These are phyloP conservation scores for Phylloporus rhodoxanthus DNA, from an alignment of 768 basidiomycete genomes.

Conservation along the genomic window DNA sequence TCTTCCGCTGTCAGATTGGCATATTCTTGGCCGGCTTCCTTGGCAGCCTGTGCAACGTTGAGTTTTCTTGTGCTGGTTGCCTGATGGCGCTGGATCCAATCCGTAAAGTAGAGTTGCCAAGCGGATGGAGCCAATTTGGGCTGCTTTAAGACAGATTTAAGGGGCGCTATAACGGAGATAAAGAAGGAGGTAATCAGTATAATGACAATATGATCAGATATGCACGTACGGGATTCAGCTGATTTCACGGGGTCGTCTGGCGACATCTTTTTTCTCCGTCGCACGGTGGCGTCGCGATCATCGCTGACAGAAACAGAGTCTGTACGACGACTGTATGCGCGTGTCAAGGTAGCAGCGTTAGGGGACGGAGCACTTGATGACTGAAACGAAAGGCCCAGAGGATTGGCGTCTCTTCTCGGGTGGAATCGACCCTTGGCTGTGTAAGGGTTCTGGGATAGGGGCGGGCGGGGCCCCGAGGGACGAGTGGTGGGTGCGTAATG, in stretches of 20 bases:
- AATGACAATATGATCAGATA: conserved; percentile 26
- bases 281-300: conserved; percentile 70
- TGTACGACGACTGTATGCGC: conserved; percentile 61
- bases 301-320: conserved; percentile 57
- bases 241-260: conserved; percentile 35
- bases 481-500: conserved; percentile 41
- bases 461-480: conserved; percentile 44
- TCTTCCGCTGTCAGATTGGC: conserved; percentile 69
- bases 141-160: conserved; percentile 76
- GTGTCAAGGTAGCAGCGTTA: conserved; percentile 43
- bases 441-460: conserved; percentile 38
- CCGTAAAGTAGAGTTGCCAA: conserved; percentile 95
- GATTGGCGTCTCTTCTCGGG: conserved; percentile 36
- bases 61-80: conserved; percentile 76
- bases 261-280: conserved; percentile 45
- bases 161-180: conserved; percentile 43
- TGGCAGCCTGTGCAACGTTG: conserved; percentile 92
- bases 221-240: conserved; percentile 43
- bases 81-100: conserved; percentile 87
- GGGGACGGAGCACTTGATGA: conserved; percentile 67
- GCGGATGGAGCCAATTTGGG: conserved; percentile 91
- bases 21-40: conserved; percentile 90
- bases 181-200: conserved; percentile 24
- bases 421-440: conserved; percentile 35
- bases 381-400: conserved; percentile 56